Evolutionary conservation across 768 basidiomycete genomes (phyloP), one percentile per base, ranked within the genome.

Genomic region (Tricholoma bakamatsutake): DNA sequence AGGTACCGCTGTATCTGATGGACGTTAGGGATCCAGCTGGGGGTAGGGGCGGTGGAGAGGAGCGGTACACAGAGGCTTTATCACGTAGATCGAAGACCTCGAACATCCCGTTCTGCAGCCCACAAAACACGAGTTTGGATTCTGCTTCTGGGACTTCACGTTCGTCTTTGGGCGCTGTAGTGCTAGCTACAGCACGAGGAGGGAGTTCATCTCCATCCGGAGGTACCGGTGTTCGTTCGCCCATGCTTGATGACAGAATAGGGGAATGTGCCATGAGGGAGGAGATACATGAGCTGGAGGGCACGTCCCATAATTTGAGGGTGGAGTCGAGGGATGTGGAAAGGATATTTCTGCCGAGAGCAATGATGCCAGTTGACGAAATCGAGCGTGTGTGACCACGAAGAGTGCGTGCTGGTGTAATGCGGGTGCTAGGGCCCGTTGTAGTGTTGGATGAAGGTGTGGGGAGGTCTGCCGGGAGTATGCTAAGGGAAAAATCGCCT

Each of bases 241-340:
- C 81, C 1, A 80, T 54, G 39, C 69, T 73, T 57, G 81, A 76
- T 17, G 74, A 74, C 28, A 73, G 69, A 18, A 84, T 73, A 6
- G 78, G 77, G 0, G 73, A 67, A 17, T 69, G 67, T 0, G 77
- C 67, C 4, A 70, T 68, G 50, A 87, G 57, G 11, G 79, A 71
- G 9, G 74, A 65, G 8, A 84, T 74, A 56, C 77, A 73, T 18
- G 73, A 67, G 2, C 79, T 80, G 7, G 75, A 72, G 2, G 82
- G 76, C 7, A 90, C 81, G 58, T 90, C 85, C 90, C 90, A 91
- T 3, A 90, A 71, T 48, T 82, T 77, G 21, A 90, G 64, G 0
- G 84, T 85, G 2, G 82, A 80, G 65, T 93, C 90, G 54, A 84
- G 81, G 0, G 84, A 80, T 5, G 79, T 71, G 9, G 87, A 87